phyloP scores from a whole-genome alignment of 129 eudicot genomes.

The Calendula officinalis region DNA sequence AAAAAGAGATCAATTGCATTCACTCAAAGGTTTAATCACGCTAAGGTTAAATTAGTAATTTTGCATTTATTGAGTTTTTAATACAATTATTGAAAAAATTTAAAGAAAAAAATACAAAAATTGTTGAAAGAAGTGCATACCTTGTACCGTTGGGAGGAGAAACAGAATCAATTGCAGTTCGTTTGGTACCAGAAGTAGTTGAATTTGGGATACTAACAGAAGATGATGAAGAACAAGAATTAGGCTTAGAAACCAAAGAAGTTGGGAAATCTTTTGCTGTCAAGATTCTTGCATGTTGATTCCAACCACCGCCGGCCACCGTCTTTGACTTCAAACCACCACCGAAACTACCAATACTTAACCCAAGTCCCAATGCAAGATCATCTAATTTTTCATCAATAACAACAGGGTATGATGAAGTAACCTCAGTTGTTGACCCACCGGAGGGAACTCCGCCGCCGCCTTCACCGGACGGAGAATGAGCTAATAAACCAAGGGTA shows the following conservation, averaged over 20 bases:
- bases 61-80: too few species aligned
- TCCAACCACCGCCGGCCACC: constrained; percentile 47
- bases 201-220: constrained; percentile 35
- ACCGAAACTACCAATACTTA: constrained; percentile 57
- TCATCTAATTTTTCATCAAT: constrained; percentile 43
- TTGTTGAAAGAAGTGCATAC: constrained; percentile 19
- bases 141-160: constrained; percentile 65
- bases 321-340: constrained; percentile 44
- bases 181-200: constrained; percentile 61
- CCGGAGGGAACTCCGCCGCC: constrained; percentile 47
- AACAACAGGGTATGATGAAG: constrained; percentile 62
- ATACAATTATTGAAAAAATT: background rate
- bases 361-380: constrained; percentile 88
- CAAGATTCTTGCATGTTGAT: constrained; percentile 75
- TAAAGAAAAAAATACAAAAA: background rate
- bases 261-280: constrained; percentile 74
- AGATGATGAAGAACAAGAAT: constrained; percentile 60
- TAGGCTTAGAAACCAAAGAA: constrained; percentile 20
- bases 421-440: constrained; percentile 60
- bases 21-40: too few species aligned
- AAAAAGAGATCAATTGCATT: too few species aligned
- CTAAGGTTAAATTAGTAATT: too few species aligned
- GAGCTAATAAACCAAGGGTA: constrained; percentile 36
- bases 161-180: constrained; percentile 78
- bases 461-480: constrained; percentile 31